Base-by-base conservation (phyloP, 176 grass and related monocot species). In the maize (Zea mays) region DNA sequence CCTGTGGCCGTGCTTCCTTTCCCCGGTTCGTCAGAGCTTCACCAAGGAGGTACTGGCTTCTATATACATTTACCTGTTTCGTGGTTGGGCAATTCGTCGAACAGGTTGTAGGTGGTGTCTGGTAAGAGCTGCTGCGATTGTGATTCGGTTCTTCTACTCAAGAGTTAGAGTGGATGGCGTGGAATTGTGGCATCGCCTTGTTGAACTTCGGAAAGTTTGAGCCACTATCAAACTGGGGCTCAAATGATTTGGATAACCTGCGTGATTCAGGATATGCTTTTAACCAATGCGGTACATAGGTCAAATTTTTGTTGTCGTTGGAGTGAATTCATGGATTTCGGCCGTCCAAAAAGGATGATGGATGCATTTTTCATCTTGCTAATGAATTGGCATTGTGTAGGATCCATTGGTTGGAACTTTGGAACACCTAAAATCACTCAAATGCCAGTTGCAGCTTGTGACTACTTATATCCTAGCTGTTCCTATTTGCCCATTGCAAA, bases 41-140 rank as follows among this genome's bases (percentile, higher is more conserved):
- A n/a, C 64, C 5, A 17, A 12, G 16, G 65, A 88, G 86, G 81
- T 88, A 88, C 17, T 49, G 13, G 14, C 15, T 10, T 21, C 41
- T 21, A 62, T 33, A 10, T 27, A 27, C 27, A 0, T 3, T 5
- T 45, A 16, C 6, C 55, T 33, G 15, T 64, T 47, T 69, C 3
- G 38, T 70, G 51, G 10, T 5, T 3, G n/a, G 4, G 50, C 79
- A 72, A 60, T 83, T 72, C 60, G 41, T 73, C 79, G 37, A 70
- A 62, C 35, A 41, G 16, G 76, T 43, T 67, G 76, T 14, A 2
- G 37, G 60, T 43, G 56, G 19, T 10, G 7, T 3, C 0, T 12
- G 19, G 1, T 5, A 17, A 7, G 9, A 65, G 45, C 17, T 10
- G 0, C 2, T 51, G 58, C 2, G 7, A 61, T 81, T 62, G 73